Evolutionary conservation across 306 rosid species (phyloP), one percentile per base, ranked within the genome.

Genomic region (Castanea sativa): DNA sequence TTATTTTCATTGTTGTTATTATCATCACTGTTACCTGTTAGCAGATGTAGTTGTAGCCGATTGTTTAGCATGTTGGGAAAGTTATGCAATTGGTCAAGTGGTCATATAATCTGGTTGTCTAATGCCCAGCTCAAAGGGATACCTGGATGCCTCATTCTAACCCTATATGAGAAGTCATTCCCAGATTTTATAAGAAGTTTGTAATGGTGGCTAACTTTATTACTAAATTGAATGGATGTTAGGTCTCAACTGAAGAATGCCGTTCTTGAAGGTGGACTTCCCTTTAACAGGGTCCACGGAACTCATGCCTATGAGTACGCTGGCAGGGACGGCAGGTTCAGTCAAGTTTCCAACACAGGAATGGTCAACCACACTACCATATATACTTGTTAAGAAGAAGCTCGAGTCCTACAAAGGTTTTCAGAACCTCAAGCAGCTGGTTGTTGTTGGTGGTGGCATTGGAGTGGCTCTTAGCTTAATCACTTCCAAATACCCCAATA

Each of bases 391-490:
- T 12, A 87, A 86, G 43, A 85, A 79, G 69, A 30, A 80, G 35
- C 86, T 90, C 5, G 60, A 86, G 63, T 12, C 57, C 35, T 90
- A 90, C 85, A 73, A 78, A 33, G 94, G 92, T 12, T 83, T 90
- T 83, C 77, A 80, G 2, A 33, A 74, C 19, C 43, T 90, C 4
- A 79, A 77, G 15, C 85, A 33, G 65, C 78, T 90, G 8, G 92
- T 90, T 32, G 94, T 90, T 75, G 89, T 89, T 73, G 93, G 96
- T 32, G 91, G 91, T 35, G 88, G 92, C 33, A 72, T 87, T 14
- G 96, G 92, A 35, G 45, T 38, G 45, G 45, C 45, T 38, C 45
- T 38, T 38, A 38, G 45, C 45, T 38, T 7, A 7, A 38, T 38
- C 45, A 38, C 11, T 38, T 38, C 45, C 10, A 38, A 38, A 38